Base-by-base conservation (phyloP, 1,284 basidiomycete species). In the Rhodotorula sp. region DNA sequence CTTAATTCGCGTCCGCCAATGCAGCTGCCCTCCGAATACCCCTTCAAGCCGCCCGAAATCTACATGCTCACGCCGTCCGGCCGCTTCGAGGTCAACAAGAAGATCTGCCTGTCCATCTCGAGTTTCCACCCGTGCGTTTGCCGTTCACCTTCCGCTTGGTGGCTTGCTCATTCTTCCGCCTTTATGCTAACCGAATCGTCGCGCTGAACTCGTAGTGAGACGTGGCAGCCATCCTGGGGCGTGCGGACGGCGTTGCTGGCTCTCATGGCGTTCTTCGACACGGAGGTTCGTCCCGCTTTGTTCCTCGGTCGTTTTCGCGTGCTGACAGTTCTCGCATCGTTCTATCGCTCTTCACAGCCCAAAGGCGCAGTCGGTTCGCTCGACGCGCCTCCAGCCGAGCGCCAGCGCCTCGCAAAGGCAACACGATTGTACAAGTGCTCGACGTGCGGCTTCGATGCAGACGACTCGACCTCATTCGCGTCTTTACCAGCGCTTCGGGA, bases 331-430 rank as follows among this genome's bases (percentile, higher is more conserved):
- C 47, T 8, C 16, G 40, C 7, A 37, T 15, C 15, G 8, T 40
- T 6, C n/a, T 28, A 10, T 10, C 22, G 28, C 26, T 4, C 20
- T 30, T 16, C 20, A 28, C 59, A 94, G 76, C 88, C 92, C 30
- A 88, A 93, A n/a, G 88, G 88, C 46, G 92, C 92, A 22, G 88
- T 96, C 50, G 94, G 93, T 8, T 92, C 91, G 4, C 84, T 97
- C 57, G 91, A 95, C 76, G 88, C 88, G 76, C 88, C 91, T 11
- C 80, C 86, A 34, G 83, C 85, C 11, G 93, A 96, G 79, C 86
- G 92, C 62, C 89, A 86, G 79, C 85, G 93, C 63, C 83, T 97
- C 30, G 93, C 94, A 13, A 82, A 82, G 63, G 76, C 91, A 89
- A 93, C 62, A 1, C 50, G 44, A 7, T 34, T 10, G 24, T 52